phyloP scores from a whole-genome alignment of 805 yeast species.

The Pichia kluyveri region DNA sequence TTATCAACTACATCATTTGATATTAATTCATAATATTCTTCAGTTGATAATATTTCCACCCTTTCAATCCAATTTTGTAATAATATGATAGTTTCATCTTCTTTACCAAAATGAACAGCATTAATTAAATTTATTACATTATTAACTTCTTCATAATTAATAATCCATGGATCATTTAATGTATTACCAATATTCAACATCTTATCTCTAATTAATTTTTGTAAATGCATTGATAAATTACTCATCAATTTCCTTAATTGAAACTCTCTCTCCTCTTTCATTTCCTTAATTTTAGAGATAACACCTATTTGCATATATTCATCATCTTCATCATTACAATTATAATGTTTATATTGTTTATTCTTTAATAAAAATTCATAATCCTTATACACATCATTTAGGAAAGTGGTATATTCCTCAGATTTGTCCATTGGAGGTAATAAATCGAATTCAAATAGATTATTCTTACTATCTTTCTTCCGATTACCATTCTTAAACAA shows the following conservation, averaged over 20 bases:
- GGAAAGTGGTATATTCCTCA: slow-evolving; percentile 35
- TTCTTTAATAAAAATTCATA: slow-evolving; percentile 43
- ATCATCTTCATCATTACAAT: slow-evolving; percentile 9
- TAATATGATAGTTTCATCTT: slow-evolving; percentile 33
- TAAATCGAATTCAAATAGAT: slow-evolving; percentile 32
- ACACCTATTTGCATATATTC: slow-evolving; percentile 25
- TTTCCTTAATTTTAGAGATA: slow-evolving; percentile 26
- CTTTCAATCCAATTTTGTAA: slow-evolving; percentile 58
- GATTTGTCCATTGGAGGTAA: slow-evolving; percentile 31
- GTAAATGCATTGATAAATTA: slow-evolving; percentile 22
- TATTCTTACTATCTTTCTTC: slow-evolving; percentile 25
- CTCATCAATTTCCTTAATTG: slow-evolving; percentile 23
- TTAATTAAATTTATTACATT: slow-evolving; percentile 51
- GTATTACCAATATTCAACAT: slow-evolving; percentile 13
- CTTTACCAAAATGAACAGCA: slow-evolving; percentile 39
- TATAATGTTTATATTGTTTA: slow-evolving; percentile 28
- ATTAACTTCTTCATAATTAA: slow-evolving; percentile 32
- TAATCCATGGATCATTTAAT: slow-evolving; percentile 14
- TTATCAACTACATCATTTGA: slow-evolving; percentile 27
- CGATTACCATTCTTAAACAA: slow-evolving; percentile 26
- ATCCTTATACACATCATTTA: slow-evolving; percentile 41
- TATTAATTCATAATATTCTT: slow-evolving; percentile 38
- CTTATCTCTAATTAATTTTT: slow-evolving; percentile 22
- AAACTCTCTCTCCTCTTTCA: slow-evolving; percentile 28
- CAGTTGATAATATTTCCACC: slow-evolving; percentile 59